Base-by-base conservation (phyloP, 2,329 filamentous ascomycete genomes). In the Colletotrichum theobromicola region DNA sequence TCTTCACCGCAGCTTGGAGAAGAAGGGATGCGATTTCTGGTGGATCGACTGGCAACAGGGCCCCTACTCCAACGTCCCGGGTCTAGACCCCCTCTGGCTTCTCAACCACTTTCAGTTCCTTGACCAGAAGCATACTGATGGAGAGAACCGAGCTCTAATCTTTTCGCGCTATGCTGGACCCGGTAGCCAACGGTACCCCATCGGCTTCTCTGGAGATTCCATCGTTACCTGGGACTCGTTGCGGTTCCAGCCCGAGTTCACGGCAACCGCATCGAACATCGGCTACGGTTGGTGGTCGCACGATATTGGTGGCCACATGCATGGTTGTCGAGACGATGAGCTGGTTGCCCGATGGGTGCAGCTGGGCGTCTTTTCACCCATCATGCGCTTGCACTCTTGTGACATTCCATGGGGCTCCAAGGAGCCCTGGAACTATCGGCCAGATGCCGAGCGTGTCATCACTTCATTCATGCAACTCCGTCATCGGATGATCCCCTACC, bases 261-360 rank as follows among this genome's bases (percentile, higher is more conserved):
- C 42, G 46, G 26, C 35, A 4, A 50, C 42, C n/a, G 42, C 42
- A 21, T 21, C 42, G n/a, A 62, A 93, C 80, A 92, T 93, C 73
- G 91, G 91, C 1, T 93, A 91, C 76, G 91, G 91, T 3, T 93
- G 91, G 91, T 93, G 91, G 91, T 91, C 89, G 64, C 91, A 93
- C 79, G 91, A 93, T 76, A 92, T 93, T 32, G 91, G 91, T n/a
- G 91, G 91, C 0, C 91, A 93, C 79, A 88, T 90, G 77, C 79
- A 81, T 3, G 91, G 91, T 5, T 82, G 82, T 50, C 87, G 88
- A 7, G 89, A 91, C 64, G 91, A 92, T 65, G 90, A 93, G 77
- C 83, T 92, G 9, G 85, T 87, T 2, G 86, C 88, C 2, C 86
- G 91, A 21, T 93, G 91, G 91, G 85, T 92, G 1, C 91, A 93